Evolutionary conservation across 176 grass and related monocot species (phyloP), one percentile per base, ranked within the genome.

Genomic region (Triticum urartu): DNA sequence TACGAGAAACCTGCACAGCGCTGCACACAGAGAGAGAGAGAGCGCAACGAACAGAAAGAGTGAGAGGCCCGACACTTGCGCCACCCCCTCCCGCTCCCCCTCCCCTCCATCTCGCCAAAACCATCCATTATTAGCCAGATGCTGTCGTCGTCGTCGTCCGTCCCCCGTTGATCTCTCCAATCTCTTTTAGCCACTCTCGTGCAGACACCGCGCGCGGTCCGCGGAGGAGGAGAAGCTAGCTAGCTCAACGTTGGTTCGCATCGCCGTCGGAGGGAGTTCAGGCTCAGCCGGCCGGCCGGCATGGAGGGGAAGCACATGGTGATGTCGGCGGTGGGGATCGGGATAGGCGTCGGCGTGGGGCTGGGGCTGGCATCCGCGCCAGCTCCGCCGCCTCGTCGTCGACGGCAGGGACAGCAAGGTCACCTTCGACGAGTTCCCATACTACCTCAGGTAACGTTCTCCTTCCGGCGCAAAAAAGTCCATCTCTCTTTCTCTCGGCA

Each of bases 301-400:
- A 98, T 98, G 97, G 97, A 98, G 87, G 90, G 91, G 80, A 98
- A 88, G 86, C 92, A 95, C 84, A 68, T 98, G 70, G 88, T 98
- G 54, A 94, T 98, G 92, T 98, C 94, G 61, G 97, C 97, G 33
- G 77, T 96, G 39, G 93, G 96, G 26, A 86, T 98, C 30, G 95
- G 95, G 79, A 86, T 98, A 48, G 97, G 94, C 0, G 89, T 98
- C 25, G 97, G 94, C 4, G 90, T 98, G 7, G 97, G 94, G 47
- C 82, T 98, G 7, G 96, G 96, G 34, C 88, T 98, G 54, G 86
- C 90, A 9, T 95, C 96, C 14, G 90, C 60, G 81, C 88, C 58
- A 98, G 85, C 88, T 98, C 71, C 73, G 86, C 20, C 83, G 93
- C 70, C 85, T 91, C 60, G 33, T 95, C 15, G 50, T 69, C 80